A percentile compares a stretch with the other conserved stretches of the same genome.
Evolutionary conservation across 164 flowering plant genomes (phyloP).

Genomic region (Magnolia changhungtana): DNA sequence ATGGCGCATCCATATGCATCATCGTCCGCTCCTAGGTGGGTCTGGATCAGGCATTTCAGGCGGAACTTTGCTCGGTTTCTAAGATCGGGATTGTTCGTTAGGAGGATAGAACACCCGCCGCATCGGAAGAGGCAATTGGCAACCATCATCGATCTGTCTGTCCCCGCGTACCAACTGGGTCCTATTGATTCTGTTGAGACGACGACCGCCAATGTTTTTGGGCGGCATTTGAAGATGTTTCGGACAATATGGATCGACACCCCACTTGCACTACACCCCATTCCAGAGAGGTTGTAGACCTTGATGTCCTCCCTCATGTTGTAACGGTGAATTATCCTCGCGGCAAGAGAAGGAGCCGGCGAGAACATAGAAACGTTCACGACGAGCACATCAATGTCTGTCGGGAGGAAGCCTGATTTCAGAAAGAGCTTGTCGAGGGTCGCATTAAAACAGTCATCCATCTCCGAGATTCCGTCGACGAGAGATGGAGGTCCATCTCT

Average conservation of each 20-base stretch:
- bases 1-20: conserved; percentile 13
- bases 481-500: conserved; percentile 5
- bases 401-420: conserved; percentile 40
- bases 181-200: conserved; percentile 10
- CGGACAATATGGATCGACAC: conserved; percentile 11
- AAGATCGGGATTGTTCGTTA: conserved; percentile 8
- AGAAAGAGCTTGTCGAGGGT: conserved; percentile 54
- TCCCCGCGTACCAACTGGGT: conserved; percentile 14
- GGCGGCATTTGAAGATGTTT: conserved; percentile 7
- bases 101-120: conserved; percentile 16
- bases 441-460: conserved; percentile 48
- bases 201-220: conserved; percentile 6
- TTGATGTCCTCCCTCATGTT: conserved; percentile 28
- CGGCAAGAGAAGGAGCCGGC: conserved; percentile 44
- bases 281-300: conserved; percentile 9
- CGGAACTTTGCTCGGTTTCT: conserved; percentile 3
- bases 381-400: conserved; percentile 56
- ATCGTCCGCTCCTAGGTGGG: conserved; percentile 14
- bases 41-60: conserved; percentile 12
- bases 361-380: conserved; percentile 64
- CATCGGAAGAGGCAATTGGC: conserved; percentile 18
- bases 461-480: conserved; percentile 34
- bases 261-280: conserved; percentile 20
- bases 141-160: conserved; percentile 12
- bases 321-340: conserved; percentile 57